Base-by-base conservation (phyloP, 2,329 filamentous ascomycete genomes). In the Arthrobotrys pseudoclavata region DNA sequence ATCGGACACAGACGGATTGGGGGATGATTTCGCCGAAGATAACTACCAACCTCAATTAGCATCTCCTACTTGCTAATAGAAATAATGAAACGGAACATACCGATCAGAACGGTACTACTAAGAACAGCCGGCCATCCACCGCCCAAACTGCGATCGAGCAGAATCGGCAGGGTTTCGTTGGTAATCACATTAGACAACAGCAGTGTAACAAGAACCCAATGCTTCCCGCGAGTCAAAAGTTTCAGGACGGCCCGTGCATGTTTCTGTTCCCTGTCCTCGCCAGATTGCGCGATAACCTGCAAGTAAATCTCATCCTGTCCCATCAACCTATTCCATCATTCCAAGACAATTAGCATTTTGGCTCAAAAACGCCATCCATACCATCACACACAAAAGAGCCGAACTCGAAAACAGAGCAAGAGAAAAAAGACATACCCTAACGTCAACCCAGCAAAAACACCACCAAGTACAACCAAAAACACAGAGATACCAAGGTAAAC, bases 21-120 rank as follows among this genome's bases (percentile, higher is more conserved):
- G 96, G 96, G 26, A 97, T 92, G 79, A 99, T 90, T 86, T 99
- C 96, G 81, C 96, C 96, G 83, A 99, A 99, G 81, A 99, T 97
- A 83, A 99, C 96, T 97, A 20, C 3, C 12, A 82, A 34, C 24
- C 42, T 24, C 26, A 37, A 12, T 57, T 15, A 45, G 29, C 6
- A 45, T 37, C 12, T 47, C 18, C 5, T 1, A 12, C 3, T 24
- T 24, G 1, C 18, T 45, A 29, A 34, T 1, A 2, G 15, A 48
- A 3, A 5, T n/a, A 31, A 53, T 20, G 37, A 61, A 15, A 40
- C 12, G 47, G 18, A 57, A 82, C 88, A 80, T 89, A 97, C 94
- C 94, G 84, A 99, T 98, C 79, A 98, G 86, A 13, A 96, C 89
- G 0, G 96, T 99, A 86, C 93, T 96, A 81, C 94, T 94, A 64